Evolutionary conservation across 129 eudicot genomes (phyloP).

Genomic region (Flaveria trinervia): DNA sequence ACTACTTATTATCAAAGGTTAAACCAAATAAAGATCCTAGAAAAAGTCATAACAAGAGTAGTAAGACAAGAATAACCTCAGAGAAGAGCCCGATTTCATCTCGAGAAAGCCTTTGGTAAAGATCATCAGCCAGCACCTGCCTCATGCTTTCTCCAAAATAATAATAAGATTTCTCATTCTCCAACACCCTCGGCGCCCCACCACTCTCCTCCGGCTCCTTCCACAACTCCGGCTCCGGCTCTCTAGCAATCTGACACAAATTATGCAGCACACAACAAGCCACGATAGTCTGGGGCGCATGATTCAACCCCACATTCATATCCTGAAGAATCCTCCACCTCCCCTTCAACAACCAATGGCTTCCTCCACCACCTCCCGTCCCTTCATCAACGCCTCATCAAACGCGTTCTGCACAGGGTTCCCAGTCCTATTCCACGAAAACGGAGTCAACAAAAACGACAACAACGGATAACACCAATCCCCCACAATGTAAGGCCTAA

Average conservation of each 20-base stretch:
- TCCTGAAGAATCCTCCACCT: conserved; percentile 97
- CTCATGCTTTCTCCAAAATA: conserved; percentile 87
- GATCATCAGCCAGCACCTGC: conserved; percentile 92
- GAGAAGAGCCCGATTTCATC: conserved; percentile 45
- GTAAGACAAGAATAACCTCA: conserved; percentile 19
- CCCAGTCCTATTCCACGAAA: conserved; percentile 62
- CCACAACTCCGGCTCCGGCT: conserved; percentile 96
- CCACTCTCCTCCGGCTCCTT: conserved; percentile 92
- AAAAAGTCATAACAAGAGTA: conserved; percentile 37
- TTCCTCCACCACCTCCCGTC: conserved; percentile 70
- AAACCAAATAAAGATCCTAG: conserved; percentile 27
- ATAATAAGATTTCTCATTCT: conserved; percentile 70
- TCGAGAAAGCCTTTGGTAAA: conserved; percentile 82
- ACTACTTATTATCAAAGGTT: conserved; percentile 37
- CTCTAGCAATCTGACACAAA: conserved; percentile 92
- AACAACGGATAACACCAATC: conserved; percentile 92
- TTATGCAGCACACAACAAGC: conserved; percentile 98
- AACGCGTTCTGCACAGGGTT: conserved; percentile 81
- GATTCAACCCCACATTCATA: conserved; percentile 83
- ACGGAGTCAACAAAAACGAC: conserved; percentile 83
- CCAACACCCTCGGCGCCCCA: conserved; percentile 62
- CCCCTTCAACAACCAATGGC: conserved; percentile 86
- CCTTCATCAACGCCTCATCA: conserved; percentile 86
- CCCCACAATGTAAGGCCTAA: conserved; percentile 87
- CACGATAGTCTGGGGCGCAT: conserved; percentile 89